Percentiles rank a stretch among this genome's conserved stretches.
Conservation (phyloP, 176 grass and related monocot species). For the Melocanna baccifera region DNA sequence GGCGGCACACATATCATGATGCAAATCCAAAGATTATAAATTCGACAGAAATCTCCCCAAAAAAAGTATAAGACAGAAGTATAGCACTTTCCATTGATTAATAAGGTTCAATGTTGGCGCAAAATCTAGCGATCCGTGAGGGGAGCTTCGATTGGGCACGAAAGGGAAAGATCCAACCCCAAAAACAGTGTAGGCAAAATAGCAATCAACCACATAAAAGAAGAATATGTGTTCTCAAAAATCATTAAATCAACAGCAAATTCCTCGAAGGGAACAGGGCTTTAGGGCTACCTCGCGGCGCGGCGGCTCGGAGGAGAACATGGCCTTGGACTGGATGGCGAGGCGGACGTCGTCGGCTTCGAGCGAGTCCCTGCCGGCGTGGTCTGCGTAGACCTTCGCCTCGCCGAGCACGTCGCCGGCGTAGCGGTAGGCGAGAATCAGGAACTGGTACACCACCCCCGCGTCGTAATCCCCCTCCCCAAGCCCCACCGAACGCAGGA, state of each 20-base stretch:
- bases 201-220: background rate
- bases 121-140: background rate
- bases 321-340: constrained; percentile 54
- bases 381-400: constrained; percentile 49
- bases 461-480: constrained; percentile 47
- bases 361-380: constrained; percentile 45
- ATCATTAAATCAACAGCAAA: background rate
- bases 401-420: constrained; percentile 51
- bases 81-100: background rate
- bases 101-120: background rate
- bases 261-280: background rate
- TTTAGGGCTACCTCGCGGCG: constrained; percentile 43
- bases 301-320: constrained; percentile 46
- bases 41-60: background rate
- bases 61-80: background rate
- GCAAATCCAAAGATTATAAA: background rate
- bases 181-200: background rate
- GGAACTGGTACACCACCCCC: constrained; percentile 45
- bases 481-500: constrained; percentile 50
- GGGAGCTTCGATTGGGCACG: background rate
- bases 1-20: background rate
- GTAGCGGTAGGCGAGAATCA: constrained; percentile 53
- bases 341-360: constrained; percentile 57
- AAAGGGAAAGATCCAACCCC: background rate
- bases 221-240: background rate